These are phyloP conservation scores for Ceratocystis harringtonii DNA, from an alignment of 2,329 filamentous ascomycete genomes.

Conservation along the genomic window DNA sequence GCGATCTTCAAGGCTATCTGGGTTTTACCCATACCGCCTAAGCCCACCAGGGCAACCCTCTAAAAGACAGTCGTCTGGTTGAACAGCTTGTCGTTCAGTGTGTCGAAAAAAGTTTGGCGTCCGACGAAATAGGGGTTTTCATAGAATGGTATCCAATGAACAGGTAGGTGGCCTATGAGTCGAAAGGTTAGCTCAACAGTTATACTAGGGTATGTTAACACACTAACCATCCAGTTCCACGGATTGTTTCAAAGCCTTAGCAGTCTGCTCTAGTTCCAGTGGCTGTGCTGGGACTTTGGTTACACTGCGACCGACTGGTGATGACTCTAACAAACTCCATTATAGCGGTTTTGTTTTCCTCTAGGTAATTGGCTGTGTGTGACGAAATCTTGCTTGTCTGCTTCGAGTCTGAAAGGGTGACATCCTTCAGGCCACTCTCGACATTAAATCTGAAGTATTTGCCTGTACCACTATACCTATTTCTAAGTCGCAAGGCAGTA, in stretches of 20 bases:
- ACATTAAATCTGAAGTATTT: conserved; percentile 23
- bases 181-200: background rate
- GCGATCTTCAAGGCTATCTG: background rate
- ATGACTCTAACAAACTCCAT: background rate
- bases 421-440: conserved; percentile 21
- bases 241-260: background rate
- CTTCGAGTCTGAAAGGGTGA: conserved; percentile 22
- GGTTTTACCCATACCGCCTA: background rate
- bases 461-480: conserved; percentile 17
- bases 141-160: background rate
- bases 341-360: conserved; percentile 5
- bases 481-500: conserved; percentile 7
- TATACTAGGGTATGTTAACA: background rate
- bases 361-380: conserved; percentile 20
- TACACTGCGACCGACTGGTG: background rate
- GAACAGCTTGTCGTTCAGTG: background rate
- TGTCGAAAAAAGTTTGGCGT: background rate
- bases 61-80: background rate
- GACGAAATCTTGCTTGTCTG: conserved; percentile 20
- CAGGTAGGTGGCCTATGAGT: background rate
- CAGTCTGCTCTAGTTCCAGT: too few species aligned
- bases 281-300: too few species aligned
- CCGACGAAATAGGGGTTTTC: background rate
- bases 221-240: background rate
- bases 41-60: background rate